Conservation (phyloP, 139 green algal genomes). For the Desmodesmus armatus region DNA sequence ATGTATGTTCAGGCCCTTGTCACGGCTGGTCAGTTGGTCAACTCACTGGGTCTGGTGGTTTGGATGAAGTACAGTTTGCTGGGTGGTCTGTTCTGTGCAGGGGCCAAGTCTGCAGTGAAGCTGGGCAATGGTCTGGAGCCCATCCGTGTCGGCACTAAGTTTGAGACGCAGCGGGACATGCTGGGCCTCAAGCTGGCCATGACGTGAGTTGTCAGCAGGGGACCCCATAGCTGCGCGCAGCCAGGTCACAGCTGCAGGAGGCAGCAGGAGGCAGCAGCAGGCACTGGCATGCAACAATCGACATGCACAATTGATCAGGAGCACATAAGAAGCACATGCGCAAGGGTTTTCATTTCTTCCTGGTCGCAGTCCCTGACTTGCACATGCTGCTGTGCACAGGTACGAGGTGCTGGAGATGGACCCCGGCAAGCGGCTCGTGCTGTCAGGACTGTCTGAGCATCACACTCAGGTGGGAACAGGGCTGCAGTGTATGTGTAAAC, state of each 20-base stretch:
- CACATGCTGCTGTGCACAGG: constrained; percentile 2
- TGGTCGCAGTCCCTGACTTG: not conserved
- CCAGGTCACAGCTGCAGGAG: not conserved
- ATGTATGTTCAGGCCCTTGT: too few relatives aligned
- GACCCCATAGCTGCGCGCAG: not conserved
- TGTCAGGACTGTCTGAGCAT: constrained; percentile 42
- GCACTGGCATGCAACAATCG: not conserved
- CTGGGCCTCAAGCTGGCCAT: constrained; percentile 37
- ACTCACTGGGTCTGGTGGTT: not conserved
- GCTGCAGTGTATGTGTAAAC: too few relatives aligned
- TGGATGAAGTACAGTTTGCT: not conserved
- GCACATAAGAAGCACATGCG: too few relatives aligned
- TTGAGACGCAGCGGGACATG: constrained; percentile 33
- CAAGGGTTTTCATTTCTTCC: too few relatives aligned
- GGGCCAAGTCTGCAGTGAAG: constrained; percentile 40
- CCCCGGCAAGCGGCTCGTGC: constrained; percentile 37
- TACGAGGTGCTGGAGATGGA: constrained; percentile 50
- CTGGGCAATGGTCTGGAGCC: constrained; percentile 36
- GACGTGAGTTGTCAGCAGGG: constrained; percentile 1
- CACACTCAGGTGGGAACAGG: constrained; percentile 48
- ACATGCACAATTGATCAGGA: too few relatives aligned
- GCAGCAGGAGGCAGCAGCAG: not conserved
- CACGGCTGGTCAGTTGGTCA: too few relatives aligned
- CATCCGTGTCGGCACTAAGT: constrained; percentile 32
- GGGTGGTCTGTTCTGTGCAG: not conserved